A percentile compares a stretch with the other conserved stretches of the same genome.
Evolutionary conservation across 2,329 filamentous ascomycete species (phyloP).

Genomic region (Myriangium duriaei): DNA sequence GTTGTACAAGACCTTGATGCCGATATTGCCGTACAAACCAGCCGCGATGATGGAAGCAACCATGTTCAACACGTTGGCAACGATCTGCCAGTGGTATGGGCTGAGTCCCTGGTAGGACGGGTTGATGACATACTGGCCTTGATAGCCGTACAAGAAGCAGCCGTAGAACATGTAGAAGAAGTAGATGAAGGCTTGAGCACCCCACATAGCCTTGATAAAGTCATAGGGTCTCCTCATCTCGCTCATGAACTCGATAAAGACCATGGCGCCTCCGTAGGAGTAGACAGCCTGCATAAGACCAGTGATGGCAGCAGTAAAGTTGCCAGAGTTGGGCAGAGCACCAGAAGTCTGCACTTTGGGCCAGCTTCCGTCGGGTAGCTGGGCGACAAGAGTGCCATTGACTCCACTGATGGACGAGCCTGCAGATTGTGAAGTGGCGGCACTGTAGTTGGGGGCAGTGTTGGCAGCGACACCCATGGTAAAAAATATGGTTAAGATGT

Average conservation of each 20-base stretch:
- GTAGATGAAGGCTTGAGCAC: conserved; percentile 38
- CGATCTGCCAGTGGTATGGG: conserved; percentile 28
- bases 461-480: conserved; percentile 40
- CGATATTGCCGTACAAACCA: conserved; percentile 32
- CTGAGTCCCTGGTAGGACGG: conserved; percentile 30
- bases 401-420: conserved; percentile 3
- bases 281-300: conserved; percentile 42
- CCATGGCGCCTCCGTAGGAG: conserved; percentile 44
- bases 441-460: conserved; percentile 37
- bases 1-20: conserved; percentile 39
- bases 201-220: conserved; percentile 34
- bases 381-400: conserved; percentile 7
- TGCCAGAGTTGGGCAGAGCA: conserved; percentile 29
- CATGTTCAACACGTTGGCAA: conserved; percentile 29
- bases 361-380: conserved; percentile 11
- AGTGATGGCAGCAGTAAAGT: conserved; percentile 34
- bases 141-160: conserved; percentile 34
- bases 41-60: conserved; percentile 28
- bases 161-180: conserved; percentile 37
- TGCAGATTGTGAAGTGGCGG: conserved; percentile 11
- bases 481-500: conserved; percentile 39
- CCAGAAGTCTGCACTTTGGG: conserved; percentile 26
- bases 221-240: conserved; percentile 39
- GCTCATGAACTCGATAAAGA: conserved; percentile 47
- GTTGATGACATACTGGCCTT: conserved; percentile 36